These are phyloP conservation scores for Taxillus chinensis DNA, from an alignment of 164 flowering plant species.

Conservation along the genomic window DNA sequence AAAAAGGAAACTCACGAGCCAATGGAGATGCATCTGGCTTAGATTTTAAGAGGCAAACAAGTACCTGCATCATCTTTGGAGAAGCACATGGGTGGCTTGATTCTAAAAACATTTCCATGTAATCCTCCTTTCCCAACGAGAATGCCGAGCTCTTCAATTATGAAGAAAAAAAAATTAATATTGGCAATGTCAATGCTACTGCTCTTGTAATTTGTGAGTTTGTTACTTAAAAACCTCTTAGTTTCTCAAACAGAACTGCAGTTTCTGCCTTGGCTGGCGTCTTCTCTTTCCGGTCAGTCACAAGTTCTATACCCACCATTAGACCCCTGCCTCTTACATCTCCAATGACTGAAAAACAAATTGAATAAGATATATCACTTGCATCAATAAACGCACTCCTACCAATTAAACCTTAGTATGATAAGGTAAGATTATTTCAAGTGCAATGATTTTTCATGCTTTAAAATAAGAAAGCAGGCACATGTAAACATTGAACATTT, in stretches of 20 bases:
- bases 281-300: slow-evolving; percentile 74
- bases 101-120: slow-evolving; percentile 87
- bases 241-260: slow-evolving; percentile 66
- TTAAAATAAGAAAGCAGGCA: too few relatives aligned
- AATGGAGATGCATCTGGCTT: background rate
- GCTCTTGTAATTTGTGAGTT: background rate
- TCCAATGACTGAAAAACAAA: slow-evolving; percentile 60
- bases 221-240: slow-evolving; percentile 43
- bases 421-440: too few relatives aligned
- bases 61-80: slow-evolving; percentile 89
- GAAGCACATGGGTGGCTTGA: slow-evolving; percentile 98
- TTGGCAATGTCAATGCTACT: background rate
- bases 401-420: too few relatives aligned
- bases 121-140: slow-evolving; percentile 90
- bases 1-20: too few relatives aligned
- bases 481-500: too few relatives aligned
- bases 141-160: slow-evolving; percentile 68
- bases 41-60: slow-evolving; percentile 1
- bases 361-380: background rate
- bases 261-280: slow-evolving; percentile 94
- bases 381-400: background rate
- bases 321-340: slow-evolving; percentile 94
- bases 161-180: too few relatives aligned
- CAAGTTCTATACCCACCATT: slow-evolving; percentile 91
- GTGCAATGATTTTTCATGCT: too few relatives aligned